Evolutionary conservation across 148 eudicot species (phyloP).

Genomic region (Chenopodium berlandieri): DNA sequence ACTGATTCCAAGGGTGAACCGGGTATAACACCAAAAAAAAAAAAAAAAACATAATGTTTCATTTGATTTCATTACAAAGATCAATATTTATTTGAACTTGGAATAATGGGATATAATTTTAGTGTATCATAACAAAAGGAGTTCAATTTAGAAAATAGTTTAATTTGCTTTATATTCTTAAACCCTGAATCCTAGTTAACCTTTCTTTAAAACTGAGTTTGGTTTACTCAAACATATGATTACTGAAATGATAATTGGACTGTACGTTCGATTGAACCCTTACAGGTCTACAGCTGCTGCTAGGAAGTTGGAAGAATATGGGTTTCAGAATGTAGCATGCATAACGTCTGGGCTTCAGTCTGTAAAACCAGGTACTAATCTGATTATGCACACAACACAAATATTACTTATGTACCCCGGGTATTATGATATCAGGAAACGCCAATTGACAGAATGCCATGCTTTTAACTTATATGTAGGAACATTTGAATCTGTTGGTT

Average conservation of each 20-base stretch:
- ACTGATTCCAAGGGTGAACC: too few relatives aligned
- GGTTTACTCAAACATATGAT: too few relatives aligned
- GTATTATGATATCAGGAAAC: not conserved
- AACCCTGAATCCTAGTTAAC: too few relatives aligned
- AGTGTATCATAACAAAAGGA: too few relatives aligned
- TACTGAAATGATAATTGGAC: not conserved
- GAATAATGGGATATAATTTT: too few relatives aligned
- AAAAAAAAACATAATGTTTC: too few relatives aligned
- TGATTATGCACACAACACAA: not conserved
- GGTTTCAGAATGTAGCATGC: conserved; percentile 79
- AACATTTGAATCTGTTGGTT: conserved; percentile 75
- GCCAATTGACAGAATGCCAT: not conserved
- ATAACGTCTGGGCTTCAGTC: conserved; percentile 91
- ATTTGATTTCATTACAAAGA: too few relatives aligned
- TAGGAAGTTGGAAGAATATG: conserved; percentile 64
- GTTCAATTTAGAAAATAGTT: too few relatives aligned
- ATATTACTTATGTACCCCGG: not conserved
- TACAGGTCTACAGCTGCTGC: conserved; percentile 88
- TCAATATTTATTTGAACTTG: too few relatives aligned
- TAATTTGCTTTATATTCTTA: not conserved
- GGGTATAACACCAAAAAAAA: too few relatives aligned
- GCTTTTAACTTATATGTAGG: conserved; percentile 37
- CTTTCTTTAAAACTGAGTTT: too few relatives aligned
- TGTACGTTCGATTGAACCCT: conserved; percentile 14
- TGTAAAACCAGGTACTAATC: conserved; percentile 65